Evolutionary conservation across 192 early-diverging fungal species (phyloP).

Genomic region (Coemansia sp.): DNA sequence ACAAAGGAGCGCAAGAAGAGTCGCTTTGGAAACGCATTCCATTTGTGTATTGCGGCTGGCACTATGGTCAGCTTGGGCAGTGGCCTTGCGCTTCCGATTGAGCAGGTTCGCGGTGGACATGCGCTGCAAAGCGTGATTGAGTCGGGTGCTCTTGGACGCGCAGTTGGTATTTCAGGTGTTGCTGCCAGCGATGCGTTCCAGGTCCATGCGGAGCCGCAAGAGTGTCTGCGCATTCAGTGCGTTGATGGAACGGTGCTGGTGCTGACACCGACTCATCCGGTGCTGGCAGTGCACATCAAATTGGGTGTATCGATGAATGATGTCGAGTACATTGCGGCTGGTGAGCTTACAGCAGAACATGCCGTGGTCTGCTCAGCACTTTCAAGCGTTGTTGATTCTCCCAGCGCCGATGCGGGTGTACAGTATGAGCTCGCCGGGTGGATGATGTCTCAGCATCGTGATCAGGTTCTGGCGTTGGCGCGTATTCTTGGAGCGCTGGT

Average conservation of each 20-base stretch:
- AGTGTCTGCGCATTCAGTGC: constrained; percentile 35
- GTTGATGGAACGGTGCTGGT: constrained; percentile 39
- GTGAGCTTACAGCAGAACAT: constrained; percentile 27
- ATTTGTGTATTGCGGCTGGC: constrained; percentile 65
- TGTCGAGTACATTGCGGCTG: constrained; percentile 37
- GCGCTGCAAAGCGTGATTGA: constrained; percentile 28
- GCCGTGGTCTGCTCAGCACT: constrained; percentile 48
- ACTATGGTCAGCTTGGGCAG: constrained; percentile 46
- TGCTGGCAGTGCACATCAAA: constrained; percentile 26
- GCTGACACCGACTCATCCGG: constrained; percentile 51
- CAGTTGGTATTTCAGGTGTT: constrained; percentile 16
- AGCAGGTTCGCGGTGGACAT: constrained; percentile 27
- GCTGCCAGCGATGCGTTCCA: constrained; percentile 42
- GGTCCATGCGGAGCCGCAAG: constrained; percentile 34
- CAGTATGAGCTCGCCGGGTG: constrained; percentile 14
- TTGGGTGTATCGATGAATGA: constrained; percentile 18
- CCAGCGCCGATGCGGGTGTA: constrained; percentile 5
- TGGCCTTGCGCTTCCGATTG: constrained; percentile 48
- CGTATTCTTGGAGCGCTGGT: constrained; percentile 38
- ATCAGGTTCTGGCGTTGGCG: constrained; percentile 40
- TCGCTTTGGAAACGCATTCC: constrained; percentile 97
- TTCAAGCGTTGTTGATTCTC: constrained; percentile 22
- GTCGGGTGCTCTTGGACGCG: neutral
- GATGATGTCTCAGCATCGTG: constrained; percentile 20
- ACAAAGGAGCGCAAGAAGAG: constrained; percentile 99